Conservation (phyloP, 176 grass and related monocot species). For the Carex littledalei region DNA sequence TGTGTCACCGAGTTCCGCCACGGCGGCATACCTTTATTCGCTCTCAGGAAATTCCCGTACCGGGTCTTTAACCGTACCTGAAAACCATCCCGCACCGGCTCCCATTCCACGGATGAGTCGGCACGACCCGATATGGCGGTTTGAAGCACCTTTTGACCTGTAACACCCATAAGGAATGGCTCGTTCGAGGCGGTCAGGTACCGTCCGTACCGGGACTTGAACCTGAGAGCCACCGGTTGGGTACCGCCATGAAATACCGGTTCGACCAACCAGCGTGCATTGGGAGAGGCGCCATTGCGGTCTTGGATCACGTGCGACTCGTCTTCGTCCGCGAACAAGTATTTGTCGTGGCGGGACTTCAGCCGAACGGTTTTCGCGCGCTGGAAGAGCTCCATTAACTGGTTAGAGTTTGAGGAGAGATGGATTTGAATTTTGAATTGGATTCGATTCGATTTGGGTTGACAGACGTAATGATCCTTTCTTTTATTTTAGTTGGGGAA, state of each 20-base stretch:
- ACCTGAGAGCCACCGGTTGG: conserved; percentile 45
- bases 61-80: conserved; percentile 46
- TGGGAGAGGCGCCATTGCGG: conserved; percentile 44
- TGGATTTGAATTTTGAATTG: not conserved
- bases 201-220: conserved; percentile 62
- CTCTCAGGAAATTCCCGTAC: conserved; percentile 68
- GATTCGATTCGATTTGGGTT: not conserved
- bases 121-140: conserved; percentile 44
- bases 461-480: not conserved
- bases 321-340: conserved; percentile 75
- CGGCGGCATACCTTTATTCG: conserved; percentile 55
- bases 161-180: conserved; percentile 47
- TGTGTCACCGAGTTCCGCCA: conserved; percentile 76
- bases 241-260: conserved; percentile 17
- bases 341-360: conserved; percentile 75
- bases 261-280: conserved; percentile 69
- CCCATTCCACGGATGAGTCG: conserved; percentile 83
- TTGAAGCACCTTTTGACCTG: conserved; percentile 62
- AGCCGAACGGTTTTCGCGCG: conserved; percentile 63
- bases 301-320: conserved; percentile 62
- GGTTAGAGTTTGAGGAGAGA: not conserved
- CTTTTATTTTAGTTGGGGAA: not conserved
- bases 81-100: conserved; percentile 43
- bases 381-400: conserved; percentile 67
- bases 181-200: conserved; percentile 87